Evolutionary conservation across 2,329 filamentous ascomycete genomes (phyloP).

Genomic region (Sporothrix pseudoabietina): DNA sequence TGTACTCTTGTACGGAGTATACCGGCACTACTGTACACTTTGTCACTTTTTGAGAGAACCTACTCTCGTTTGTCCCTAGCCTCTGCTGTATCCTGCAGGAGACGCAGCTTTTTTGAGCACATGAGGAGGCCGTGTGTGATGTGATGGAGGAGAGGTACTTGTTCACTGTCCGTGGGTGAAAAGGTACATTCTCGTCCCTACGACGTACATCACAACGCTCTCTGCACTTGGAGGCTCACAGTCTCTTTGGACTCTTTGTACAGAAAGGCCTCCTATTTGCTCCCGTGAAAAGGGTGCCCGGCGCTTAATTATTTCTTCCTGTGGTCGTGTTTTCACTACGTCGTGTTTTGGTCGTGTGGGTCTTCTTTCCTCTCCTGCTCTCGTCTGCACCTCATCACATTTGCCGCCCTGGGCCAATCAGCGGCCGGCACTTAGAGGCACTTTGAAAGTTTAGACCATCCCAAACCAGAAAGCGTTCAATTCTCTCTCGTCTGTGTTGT

Average conservation of each 20-base stretch:
- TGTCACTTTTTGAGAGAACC: neutral
- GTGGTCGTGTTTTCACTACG: neutral
- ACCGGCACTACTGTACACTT: neutral
- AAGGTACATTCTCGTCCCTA: neutral
- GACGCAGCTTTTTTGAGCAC: slow-evolving; percentile 17
- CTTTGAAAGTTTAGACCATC: too few species aligned
- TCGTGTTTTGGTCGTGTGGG: slow-evolving; percentile 18
- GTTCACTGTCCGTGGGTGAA: too few species aligned
- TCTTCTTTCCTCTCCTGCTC: neutral
- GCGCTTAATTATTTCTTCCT: slow-evolving; percentile 13
- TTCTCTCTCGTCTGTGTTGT: neutral
- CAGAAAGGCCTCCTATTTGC: neutral
- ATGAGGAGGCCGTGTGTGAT: slow-evolving; percentile 15
- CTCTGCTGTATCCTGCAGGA: neutral
- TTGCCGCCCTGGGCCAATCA: slow-evolving; percentile 12
- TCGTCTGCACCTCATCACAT: slow-evolving; percentile 11
- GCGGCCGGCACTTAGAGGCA: slow-evolving; percentile 18
- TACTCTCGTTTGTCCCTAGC: neutral
- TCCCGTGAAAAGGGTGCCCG: neutral
- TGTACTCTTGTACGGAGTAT: neutral
- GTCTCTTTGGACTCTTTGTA: neutral
- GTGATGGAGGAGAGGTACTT: neutral
- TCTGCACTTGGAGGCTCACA: neutral
- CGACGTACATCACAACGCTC: neutral
- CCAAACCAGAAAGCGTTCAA: slow-evolving; percentile 18